Conservation (phyloP, 495 filamentous ascomycete genomes). For the Letharia columbiana region DNA sequence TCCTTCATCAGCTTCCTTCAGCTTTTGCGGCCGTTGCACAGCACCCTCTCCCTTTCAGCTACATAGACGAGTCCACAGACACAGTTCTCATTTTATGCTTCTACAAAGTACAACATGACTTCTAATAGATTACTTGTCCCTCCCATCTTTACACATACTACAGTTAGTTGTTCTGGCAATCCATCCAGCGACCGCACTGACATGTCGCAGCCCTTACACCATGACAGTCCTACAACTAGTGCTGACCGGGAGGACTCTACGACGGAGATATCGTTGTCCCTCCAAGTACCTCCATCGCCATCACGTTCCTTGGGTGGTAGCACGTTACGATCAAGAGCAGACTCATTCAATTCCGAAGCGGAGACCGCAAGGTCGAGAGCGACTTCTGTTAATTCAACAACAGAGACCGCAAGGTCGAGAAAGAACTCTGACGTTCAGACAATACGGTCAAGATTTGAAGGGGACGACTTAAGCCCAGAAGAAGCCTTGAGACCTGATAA, state of each 20-base stretch:
- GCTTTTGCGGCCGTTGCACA: not conserved
- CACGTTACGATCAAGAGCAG: slow-evolving; percentile 42
- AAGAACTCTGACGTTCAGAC: slow-evolving; percentile 36
- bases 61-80: not conserved
- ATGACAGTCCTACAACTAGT: not conserved
- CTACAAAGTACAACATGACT: slow-evolving; percentile 19
- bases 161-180: slow-evolving; percentile 15
- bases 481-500: slow-evolving; percentile 60
- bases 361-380: slow-evolving; percentile 36
- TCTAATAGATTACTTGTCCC: slow-evolving; percentile 24
- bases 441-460: slow-evolving; percentile 26
- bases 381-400: slow-evolving; percentile 39
- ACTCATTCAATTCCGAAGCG: slow-evolving; percentile 38
- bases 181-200: slow-evolving; percentile 11
- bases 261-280: slow-evolving; percentile 19
- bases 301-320: slow-evolving; percentile 43
- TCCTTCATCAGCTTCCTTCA: not conserved
- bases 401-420: slow-evolving; percentile 37
- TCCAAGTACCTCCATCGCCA: slow-evolving; percentile 28
- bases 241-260: slow-evolving; percentile 17
- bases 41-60: not conserved
- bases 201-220: slow-evolving; percentile 18
- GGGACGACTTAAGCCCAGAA: slow-evolving; percentile 39
- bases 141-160: slow-evolving; percentile 21
- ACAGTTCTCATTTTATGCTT: not conserved